A percentile compares a stretch with the other conserved stretches of the same genome.
These are phyloP conservation scores for Gossypium raimondii DNA, from an alignment of 345 rosid genomes.

Conservation along the genomic window DNA sequence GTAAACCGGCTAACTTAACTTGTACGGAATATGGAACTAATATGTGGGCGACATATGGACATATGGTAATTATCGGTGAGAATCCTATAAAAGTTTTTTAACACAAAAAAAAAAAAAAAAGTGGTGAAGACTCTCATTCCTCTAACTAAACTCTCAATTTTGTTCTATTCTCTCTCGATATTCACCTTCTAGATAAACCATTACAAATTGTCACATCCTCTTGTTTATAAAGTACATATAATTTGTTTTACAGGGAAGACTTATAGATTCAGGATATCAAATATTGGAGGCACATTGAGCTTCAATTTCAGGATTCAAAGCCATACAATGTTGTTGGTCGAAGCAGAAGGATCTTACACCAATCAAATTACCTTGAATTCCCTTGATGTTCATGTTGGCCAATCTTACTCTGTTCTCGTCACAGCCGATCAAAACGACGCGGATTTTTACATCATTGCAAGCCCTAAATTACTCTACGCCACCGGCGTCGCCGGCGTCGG, in stretches of 20 bases:
- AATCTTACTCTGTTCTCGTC: constrained; percentile 62
- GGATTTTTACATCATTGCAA: constrained; percentile 50
- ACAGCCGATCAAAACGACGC: constrained; percentile 39
- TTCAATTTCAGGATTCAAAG: constrained; percentile 46
- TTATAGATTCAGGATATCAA: constrained; percentile 50
- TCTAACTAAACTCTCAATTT: too few relatives aligned
- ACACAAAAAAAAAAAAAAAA: too few relatives aligned
- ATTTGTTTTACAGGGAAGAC: constrained; percentile 31
- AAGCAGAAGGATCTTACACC: constrained; percentile 63
- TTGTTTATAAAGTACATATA: too few relatives aligned
- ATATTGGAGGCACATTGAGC: constrained; percentile 49
- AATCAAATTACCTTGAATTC: constrained; percentile 38
- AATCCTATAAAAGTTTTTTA: too few relatives aligned
- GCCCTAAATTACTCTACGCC: constrained; percentile 33
- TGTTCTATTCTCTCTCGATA: too few relatives aligned
- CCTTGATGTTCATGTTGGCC: constrained; percentile 58
- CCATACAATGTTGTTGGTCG: constrained; percentile 48
- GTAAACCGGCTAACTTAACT: too few relatives aligned
- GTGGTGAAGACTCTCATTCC: too few relatives aligned
- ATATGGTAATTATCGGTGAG: too few relatives aligned
- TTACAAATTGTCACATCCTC: too few relatives aligned
- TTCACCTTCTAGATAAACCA: too few relatives aligned
- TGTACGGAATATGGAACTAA: too few relatives aligned
- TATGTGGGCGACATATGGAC: too few relatives aligned
- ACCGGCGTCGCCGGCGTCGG: constrained; percentile 1